Percentiles rank a stretch among this genome's conserved stretches.
Evolutionary conservation across 768 basidiomycete genomes (phyloP).

Genomic region (Xanthoconium purpureum): DNA sequence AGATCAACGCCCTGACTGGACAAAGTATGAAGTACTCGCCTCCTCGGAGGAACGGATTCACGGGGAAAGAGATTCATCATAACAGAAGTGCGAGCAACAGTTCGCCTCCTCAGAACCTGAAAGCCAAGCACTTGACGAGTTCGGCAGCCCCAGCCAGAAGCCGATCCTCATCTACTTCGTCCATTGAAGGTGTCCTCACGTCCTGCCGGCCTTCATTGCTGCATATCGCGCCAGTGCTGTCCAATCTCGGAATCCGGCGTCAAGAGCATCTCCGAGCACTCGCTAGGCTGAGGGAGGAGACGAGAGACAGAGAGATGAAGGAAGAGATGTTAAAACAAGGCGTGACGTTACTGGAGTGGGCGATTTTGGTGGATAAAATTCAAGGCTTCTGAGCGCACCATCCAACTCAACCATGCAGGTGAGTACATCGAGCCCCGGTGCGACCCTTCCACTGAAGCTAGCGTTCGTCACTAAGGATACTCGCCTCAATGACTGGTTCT

Average conservation of each 20-base stretch:
- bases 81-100: constrained; percentile 17
- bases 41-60: constrained; percentile 15
- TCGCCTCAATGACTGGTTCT: no score
- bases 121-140: constrained; percentile 7
- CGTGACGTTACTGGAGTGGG: constrained; percentile 75
- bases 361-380: constrained; percentile 67
- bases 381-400: constrained; percentile 32
- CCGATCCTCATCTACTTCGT: constrained; percentile 37
- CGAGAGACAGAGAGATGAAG: constrained; percentile 64
- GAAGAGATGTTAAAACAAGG: constrained; percentile 67
- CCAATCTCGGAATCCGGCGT: constrained; percentile 54
- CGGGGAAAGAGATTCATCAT: constrained; percentile 8
- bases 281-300: constrained; percentile 58
- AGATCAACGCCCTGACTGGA: constrained; percentile 31
- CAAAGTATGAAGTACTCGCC: constrained; percentile 26
- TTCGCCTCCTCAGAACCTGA: constrained; percentile 21
- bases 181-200: constrained; percentile 51
- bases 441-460: not conserved
- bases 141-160: constrained; percentile 15
- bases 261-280: constrained; percentile 65
- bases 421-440: not conserved
- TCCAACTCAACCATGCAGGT: not conserved
- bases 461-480: not conserved
- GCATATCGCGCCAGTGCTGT: constrained; percentile 58
- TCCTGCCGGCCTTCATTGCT: constrained; percentile 64